A percentile compares a stretch with the other conserved stretches of the same genome.
Conservation (phyloP, 2,329 filamentous ascomycete genomes). For the Sarocladium strictum region DNA sequence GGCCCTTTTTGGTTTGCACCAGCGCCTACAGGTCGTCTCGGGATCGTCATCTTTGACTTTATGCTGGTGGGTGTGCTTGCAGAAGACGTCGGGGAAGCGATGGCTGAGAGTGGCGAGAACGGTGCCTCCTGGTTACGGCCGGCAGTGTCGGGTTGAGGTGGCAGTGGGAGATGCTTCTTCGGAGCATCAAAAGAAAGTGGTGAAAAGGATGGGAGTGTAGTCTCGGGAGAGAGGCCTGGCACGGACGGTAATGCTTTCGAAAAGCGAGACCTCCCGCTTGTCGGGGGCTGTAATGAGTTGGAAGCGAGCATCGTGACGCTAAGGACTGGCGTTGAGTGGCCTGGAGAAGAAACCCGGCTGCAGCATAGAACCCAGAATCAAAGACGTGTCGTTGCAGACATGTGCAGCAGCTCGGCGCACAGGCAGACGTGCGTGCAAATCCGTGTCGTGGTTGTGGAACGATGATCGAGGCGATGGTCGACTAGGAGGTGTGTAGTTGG, state of each 20-base stretch:
- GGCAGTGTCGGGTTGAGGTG: not conserved
- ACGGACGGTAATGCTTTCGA: conserved; percentile 52
- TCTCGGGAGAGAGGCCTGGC: conserved; percentile 23
- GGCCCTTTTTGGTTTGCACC: not conserved
- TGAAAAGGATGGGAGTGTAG: not conserved
- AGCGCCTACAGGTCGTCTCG: conserved; percentile 10
- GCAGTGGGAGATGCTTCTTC: not conserved
- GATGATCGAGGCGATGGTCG: not conserved
- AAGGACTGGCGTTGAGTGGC: not conserved
- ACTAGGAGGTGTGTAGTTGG: not conserved
- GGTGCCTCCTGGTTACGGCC: not conserved
- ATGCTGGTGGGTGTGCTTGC: conserved; percentile 17
- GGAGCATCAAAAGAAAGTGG: not conserved
- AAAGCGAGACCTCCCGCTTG: conserved; percentile 45
- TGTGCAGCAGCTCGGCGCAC: not conserved
- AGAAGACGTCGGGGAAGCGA: conserved; percentile 11
- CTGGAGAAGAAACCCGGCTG: not conserved
- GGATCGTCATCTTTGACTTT: conserved; percentile 7
- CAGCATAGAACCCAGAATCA: not conserved
- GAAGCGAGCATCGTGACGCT: conserved; percentile 8
- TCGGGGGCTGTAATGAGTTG: not conserved
- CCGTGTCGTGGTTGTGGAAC: not conserved
- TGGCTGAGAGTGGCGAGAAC: conserved; percentile 4
- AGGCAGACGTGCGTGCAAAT: not conserved
- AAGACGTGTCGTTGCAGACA: not conserved